A percentile compares a stretch with the other conserved stretches of the same genome.
Evolutionary conservation across 75 land plant species (phyloP).

Genomic region (Selaginella moellendorffii): DNA sequence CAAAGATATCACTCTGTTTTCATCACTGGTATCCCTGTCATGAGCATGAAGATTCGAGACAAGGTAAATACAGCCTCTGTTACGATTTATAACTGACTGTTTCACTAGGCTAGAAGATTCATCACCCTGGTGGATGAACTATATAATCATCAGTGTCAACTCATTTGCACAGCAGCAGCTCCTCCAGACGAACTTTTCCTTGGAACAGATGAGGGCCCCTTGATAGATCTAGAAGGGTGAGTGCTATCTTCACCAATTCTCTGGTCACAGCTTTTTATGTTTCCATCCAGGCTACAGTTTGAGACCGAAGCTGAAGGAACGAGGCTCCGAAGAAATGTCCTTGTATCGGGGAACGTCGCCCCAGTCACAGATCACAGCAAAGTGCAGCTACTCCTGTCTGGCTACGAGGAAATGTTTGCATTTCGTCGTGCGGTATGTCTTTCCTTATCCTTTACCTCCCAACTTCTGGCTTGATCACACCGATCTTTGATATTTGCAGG

Average conservation of each 20-base stretch:
- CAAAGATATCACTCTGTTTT: slow-evolving; percentile 83
- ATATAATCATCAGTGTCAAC: slow-evolving; percentile 87
- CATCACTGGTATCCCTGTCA: slow-evolving; percentile 69
- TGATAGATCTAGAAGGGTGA: slow-evolving; percentile 90
- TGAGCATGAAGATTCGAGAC: slow-evolving; percentile 94
- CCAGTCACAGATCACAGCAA: slow-evolving; percentile 36
- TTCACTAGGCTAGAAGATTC: slow-evolving; percentile 73
- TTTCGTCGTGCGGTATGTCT: slow-evolving; percentile 83
- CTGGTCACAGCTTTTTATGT: neutral
- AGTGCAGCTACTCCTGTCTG: slow-evolving; percentile 61
- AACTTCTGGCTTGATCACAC: neutral
- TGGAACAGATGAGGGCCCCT: slow-evolving; percentile 87
- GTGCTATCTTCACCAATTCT: neutral
- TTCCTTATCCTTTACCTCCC: neutral
- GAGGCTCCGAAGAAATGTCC: slow-evolving; percentile 64
- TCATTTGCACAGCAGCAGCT: slow-evolving; percentile 66
- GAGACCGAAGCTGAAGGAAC: slow-evolving; percentile 80
- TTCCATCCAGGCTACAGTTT: slow-evolving; percentile 74
- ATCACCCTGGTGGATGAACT: slow-evolving; percentile 92
- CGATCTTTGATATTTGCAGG: neutral
- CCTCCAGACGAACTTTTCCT: slow-evolving; percentile 88
- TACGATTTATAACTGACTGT: neutral
- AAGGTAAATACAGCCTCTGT: slow-evolving; percentile 37
- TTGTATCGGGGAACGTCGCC: slow-evolving; percentile 46
- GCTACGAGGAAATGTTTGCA: slow-evolving; percentile 89